Base-by-base conservation (phyloP, 352 stramenopile species). In the Peronospora belbahrii region DNA sequence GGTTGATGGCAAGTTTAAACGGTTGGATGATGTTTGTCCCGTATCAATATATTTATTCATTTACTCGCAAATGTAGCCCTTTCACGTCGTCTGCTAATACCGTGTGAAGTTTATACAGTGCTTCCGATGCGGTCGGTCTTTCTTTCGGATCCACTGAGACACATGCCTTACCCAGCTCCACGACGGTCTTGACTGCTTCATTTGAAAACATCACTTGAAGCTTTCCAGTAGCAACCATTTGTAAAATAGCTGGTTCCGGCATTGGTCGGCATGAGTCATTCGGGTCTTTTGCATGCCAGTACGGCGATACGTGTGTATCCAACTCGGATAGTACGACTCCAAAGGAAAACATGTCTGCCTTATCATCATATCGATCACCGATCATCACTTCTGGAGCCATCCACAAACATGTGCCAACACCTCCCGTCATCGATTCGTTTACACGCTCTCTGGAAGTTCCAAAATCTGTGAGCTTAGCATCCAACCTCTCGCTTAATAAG, bases 341-440 rank as follows among this genome's bases (percentile, higher is more conserved):
- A n/a, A 76, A 73, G 4, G 65, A 73, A 30, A 70, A 76, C 38
- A 73, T 68, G 17, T 76, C 65, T 2, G 62, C 65, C 39, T 72
- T 76, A 28, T 67, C 65, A 10, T 72, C 62, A 35, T 73, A 70
- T 0, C 52, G 37, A 18, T 70, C 59, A 9, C 65, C 59, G 48
- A 72, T 59, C 50, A 75, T 65, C 2, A 75, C 58, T 40, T 70
- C 64, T 2, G 60, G 64, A 2, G 63, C 63, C 59, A 73, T 73
- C 63, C 63, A 73, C n/a, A 70, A 66, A 20, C 46, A 65, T n/a
- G 64, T 74, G 6, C 60, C 61, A 6, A 71, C 56, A 10, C 61
- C 65, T 42, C 50, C 61, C 2, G 65, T 76, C 59, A 73, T 68
- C 1, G 55, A 66, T 5, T 42, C 41, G 31, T 74, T 57, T 24